Conservation (phyloP, 306 rosid species). For the Argentina anserina region DNA sequence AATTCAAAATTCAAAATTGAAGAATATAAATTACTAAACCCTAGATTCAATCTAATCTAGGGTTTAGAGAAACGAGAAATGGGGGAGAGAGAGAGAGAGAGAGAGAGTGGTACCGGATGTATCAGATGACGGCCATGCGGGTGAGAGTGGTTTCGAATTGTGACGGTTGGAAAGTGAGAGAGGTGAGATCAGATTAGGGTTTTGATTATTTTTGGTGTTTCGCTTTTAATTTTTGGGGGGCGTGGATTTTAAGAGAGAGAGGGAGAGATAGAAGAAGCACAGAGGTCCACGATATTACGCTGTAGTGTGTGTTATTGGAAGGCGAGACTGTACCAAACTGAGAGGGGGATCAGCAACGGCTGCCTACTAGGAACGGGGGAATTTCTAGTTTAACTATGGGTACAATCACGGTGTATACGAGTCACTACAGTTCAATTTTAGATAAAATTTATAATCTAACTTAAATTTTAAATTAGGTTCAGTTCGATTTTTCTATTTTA, state of each 20-base stretch:
- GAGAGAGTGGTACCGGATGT: conserved; percentile 28
- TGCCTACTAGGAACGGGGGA: neutral
- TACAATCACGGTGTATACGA: too few relatives aligned
- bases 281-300: conserved; percentile 36
- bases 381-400: too few relatives aligned
- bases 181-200: conserved; percentile 38
- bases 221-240: neutral
- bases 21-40: neutral
- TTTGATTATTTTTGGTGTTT: conserved; percentile 8
- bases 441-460: too few relatives aligned
- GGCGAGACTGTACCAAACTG: conserved; percentile 36
- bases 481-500: too few relatives aligned
- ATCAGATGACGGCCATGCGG: conserved; percentile 30
- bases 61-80: conserved; percentile 8
- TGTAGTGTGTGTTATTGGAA: conserved; percentile 14
- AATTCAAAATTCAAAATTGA: neutral
- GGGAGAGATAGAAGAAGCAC: conserved; percentile 16
- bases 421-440: too few relatives aligned
- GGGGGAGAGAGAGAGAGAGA: neutral
- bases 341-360: conserved; percentile 8
- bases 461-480: too few relatives aligned
- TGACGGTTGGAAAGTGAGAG: neutral
- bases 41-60: neutral
- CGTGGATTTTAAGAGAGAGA: conserved; percentile 4
- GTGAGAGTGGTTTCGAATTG: conserved; percentile 3